Evolutionary conservation across 352 stramenopile genomes (phyloP).

Genomic region (Phytophthora multivora): DNA sequence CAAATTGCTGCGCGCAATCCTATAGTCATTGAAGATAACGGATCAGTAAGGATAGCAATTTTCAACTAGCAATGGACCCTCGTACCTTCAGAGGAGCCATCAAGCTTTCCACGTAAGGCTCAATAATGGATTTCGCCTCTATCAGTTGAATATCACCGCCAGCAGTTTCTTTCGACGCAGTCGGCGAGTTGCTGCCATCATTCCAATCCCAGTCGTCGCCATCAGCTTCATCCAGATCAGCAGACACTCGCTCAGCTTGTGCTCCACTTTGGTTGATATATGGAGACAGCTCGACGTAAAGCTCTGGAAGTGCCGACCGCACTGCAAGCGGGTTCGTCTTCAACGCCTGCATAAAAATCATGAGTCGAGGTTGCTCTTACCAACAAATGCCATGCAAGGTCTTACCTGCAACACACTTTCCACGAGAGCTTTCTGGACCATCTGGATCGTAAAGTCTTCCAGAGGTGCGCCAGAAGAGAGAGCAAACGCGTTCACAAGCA

Average conservation of each 20-base stretch:
- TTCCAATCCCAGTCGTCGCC: slow-evolving; percentile 77
- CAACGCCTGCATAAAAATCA: slow-evolving; percentile 21
- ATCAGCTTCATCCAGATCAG: slow-evolving; percentile 31
- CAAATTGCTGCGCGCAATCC: slow-evolving; percentile 72
- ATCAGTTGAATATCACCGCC: slow-evolving; percentile 29
- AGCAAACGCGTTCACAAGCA: slow-evolving; percentile 71
- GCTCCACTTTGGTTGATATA: slow-evolving; percentile 22
- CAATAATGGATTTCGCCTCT: slow-evolving; percentile 40
- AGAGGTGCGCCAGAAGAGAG: slow-evolving; percentile 48
- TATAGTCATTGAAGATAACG: slow-evolving; percentile 20
- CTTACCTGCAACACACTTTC: slow-evolving; percentile 58
- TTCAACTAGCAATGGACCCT: not conserved
- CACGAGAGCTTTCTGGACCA: slow-evolving; percentile 60
- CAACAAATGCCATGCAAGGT: not conserved
- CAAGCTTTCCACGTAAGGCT: slow-evolving; percentile 48
- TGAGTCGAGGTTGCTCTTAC: not conserved
- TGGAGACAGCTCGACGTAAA: slow-evolving; percentile 36
- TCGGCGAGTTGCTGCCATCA: slow-evolving; percentile 36
- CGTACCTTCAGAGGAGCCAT: slow-evolving; percentile 56
- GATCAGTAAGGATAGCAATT: slow-evolving; percentile 6
- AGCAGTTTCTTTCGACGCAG: slow-evolving; percentile 1
- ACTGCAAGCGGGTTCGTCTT: slow-evolving; percentile 29
- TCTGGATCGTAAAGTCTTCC: slow-evolving; percentile 74
- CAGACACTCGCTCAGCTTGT: slow-evolving; percentile 4
- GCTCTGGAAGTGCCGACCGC: slow-evolving; percentile 33